phyloP scores from a whole-genome alignment of 345 rosid genomes.

The Pistacia atlantica region DNA sequence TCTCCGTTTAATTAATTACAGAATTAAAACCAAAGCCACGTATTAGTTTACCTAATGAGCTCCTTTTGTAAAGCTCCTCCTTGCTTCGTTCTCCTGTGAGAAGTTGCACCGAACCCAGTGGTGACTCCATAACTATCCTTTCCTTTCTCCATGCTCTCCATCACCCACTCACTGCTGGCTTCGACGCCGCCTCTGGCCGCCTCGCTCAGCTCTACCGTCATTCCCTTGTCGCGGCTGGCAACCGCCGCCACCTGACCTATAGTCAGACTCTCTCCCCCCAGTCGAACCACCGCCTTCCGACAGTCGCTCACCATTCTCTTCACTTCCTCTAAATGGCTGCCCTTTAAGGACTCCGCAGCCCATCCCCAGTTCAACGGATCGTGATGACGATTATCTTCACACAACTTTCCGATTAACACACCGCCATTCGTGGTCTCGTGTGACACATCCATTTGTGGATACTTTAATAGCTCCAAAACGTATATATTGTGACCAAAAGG shows the following conservation, averaged over 20 bases:
- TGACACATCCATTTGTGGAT: constrained; percentile 11
- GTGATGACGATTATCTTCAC: neutral
- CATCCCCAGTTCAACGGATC: constrained; percentile 48
- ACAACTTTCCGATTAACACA: neutral
- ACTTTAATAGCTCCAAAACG: neutral
- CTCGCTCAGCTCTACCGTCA: constrained; percentile 33
- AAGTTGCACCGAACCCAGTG: constrained; percentile 49
- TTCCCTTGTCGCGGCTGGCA: constrained; percentile 15
- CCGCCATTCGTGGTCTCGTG: constrained; percentile 1
- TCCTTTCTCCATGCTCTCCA: constrained; percentile 34
- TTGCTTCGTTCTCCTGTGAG: constrained; percentile 41
- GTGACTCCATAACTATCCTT: constrained; percentile 40
- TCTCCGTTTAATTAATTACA: too few relatives aligned
- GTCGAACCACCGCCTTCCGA: constrained; percentile 29
- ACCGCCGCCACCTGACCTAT: constrained; percentile 49
- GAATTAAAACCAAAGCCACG: too few relatives aligned
- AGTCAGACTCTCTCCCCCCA: constrained; percentile 44
- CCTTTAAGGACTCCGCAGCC: constrained; percentile 43
- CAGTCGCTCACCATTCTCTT: constrained; percentile 43
- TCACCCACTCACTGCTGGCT: constrained; percentile 47
- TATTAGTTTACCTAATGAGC: constrained; percentile 35
- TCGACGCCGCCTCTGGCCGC: constrained; percentile 30
- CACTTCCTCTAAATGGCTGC: constrained; percentile 54
- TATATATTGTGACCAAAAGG: neutral
- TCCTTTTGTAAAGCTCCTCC: constrained; percentile 43